Evolutionary conservation across 169 alveolate genomes (phyloP), one percentile per base, ranked within the genome.

Genomic region (Neospora caninum): DNA sequence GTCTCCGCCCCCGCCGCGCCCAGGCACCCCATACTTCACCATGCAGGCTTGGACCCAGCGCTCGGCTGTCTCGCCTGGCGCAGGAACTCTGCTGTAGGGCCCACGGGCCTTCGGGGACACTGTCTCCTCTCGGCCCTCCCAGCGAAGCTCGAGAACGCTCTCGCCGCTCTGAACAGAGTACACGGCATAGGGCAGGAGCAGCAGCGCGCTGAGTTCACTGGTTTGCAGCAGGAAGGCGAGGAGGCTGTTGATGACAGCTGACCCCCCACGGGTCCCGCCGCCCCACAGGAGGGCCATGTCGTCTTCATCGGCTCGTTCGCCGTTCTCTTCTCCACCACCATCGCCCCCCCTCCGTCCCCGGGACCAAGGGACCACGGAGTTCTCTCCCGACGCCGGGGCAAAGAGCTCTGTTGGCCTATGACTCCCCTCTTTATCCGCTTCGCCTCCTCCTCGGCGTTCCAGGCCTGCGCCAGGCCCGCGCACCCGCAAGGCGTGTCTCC

Each of bases 161-260:
- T 82, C 89, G n/a, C 89, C 89, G 67, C 41, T 29, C 67, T 27
- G 69, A 10, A 41, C 7, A 13, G 89, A 82, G 67, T 41, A 82
- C 4, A 13, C 18, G 34, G 89, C 89, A 20, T 29, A 38, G 31
- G 64, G 53, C 41, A 82, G 89, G 6, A 42, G 89, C 25, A 25
- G 64, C 41, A 42, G 69, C 22, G 89, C 89, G 39, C 20, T 18
- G 25, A 42, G n/a, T 6, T 82, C 89, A 20, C 20, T 31, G 34
- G 67, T 31, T 18, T 41, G 39, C 67, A 82, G 38, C 25, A 82
- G 64, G 42, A 78, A 78, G 45, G 49, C 49, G 29, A 78, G 86
- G 29, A 78, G 86, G 31, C 86, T 78, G n/a, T 78, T 78, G 73
- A 64, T 64, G 31, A 64, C 73, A 10, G 73, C 73, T 29, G 73